A percentile compares a stretch with the other conserved stretches of the same genome.
These are phyloP conservation scores for Lophiotrema nucula DNA, from an alignment of 495 filamentous ascomycete genomes.

Conservation along the genomic window DNA sequence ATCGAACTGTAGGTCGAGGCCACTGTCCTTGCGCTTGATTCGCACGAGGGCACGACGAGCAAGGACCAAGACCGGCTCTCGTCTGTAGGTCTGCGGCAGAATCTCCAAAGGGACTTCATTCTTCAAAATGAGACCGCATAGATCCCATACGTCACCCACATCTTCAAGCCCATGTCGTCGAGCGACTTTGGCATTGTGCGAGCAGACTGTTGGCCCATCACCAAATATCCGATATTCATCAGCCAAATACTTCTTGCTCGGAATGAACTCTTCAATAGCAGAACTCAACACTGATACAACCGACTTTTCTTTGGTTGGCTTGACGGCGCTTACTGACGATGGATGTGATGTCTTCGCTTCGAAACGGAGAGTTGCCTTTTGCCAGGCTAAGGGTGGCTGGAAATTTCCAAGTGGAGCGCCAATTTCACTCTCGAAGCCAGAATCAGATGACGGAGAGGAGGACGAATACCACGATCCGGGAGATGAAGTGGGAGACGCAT, in stretches of 20 bases:
- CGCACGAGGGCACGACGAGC: constrained; percentile 48
- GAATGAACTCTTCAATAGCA: constrained; percentile 55
- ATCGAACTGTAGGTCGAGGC: constrained; percentile 51
- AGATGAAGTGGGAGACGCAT: constrained; percentile 45
- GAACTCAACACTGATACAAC: constrained; percentile 66
- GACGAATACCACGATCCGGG: constrained; percentile 63
- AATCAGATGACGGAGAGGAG: constrained; percentile 57
- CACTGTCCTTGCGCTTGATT: constrained; percentile 46
- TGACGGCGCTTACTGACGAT: constrained; percentile 44
- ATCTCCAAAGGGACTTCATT: constrained; percentile 70
- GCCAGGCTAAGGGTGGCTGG: constrained; percentile 55
- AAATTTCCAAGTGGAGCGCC: constrained; percentile 50
- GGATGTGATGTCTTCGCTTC: constrained; percentile 52
- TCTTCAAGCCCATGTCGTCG: constrained; percentile 70
- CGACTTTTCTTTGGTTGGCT: constrained; percentile 47
- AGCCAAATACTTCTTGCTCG: constrained; percentile 74
- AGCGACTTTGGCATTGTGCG: constrained; percentile 77
- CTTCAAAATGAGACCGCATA: constrained; percentile 72
- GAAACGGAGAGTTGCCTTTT: constrained; percentile 47
- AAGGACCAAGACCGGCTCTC: constrained; percentile 61
- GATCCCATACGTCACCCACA: constrained; percentile 79
- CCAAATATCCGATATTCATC: constrained; percentile 81
- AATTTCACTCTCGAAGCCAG: constrained; percentile 61
- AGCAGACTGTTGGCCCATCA: constrained; percentile 72
- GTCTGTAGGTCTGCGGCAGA: constrained; percentile 48